phyloP scores from a whole-genome alignment of 2,329 filamentous ascomycete genomes.

The Camillea tinctor region DNA sequence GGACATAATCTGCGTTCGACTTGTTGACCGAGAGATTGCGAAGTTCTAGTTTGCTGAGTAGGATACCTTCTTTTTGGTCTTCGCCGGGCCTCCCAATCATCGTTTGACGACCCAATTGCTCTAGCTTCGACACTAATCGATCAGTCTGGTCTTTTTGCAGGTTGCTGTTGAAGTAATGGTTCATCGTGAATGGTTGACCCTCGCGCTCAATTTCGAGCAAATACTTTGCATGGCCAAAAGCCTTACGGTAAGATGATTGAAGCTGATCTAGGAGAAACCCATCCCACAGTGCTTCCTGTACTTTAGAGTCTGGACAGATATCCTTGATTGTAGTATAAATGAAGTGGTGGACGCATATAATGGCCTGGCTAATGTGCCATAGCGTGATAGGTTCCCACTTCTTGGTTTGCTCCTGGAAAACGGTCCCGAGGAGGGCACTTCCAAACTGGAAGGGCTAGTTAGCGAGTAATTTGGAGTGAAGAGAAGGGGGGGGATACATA shows the following conservation, averaged over 20 bases:
- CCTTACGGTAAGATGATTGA: constrained; percentile 39
- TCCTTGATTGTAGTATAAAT: constrained; percentile 38
- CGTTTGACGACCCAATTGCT: constrained; percentile 7
- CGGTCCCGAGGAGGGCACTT: constrained; percentile 32
- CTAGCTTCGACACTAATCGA: constrained; percentile 20
- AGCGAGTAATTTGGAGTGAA: not conserved
- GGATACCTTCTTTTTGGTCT: constrained; percentile 7
- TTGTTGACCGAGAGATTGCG: constrained; percentile 26
- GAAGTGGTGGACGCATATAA: constrained; percentile 45
- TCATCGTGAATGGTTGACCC: constrained; percentile 45
- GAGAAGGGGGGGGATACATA: not conserved
- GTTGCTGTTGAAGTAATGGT: constrained; percentile 47
- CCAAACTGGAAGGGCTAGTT: constrained; percentile 18
- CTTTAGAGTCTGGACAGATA: constrained; percentile 41
- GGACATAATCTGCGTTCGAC: constrained; percentile 33
- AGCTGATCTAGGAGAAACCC: constrained; percentile 42
- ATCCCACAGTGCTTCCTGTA: constrained; percentile 39
- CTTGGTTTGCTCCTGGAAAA: constrained; percentile 48
- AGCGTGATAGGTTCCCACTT: constrained; percentile 47
- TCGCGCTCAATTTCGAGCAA: constrained; percentile 49
- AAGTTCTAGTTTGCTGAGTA: constrained; percentile 22
- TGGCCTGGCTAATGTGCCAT: constrained; percentile 43
- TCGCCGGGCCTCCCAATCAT: not conserved
- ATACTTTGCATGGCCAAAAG: constrained; percentile 44
- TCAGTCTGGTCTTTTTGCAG: constrained; percentile 28